Conservation (phyloP, 2,329 filamentous ascomycete species). For the Epichloe sp. region DNA sequence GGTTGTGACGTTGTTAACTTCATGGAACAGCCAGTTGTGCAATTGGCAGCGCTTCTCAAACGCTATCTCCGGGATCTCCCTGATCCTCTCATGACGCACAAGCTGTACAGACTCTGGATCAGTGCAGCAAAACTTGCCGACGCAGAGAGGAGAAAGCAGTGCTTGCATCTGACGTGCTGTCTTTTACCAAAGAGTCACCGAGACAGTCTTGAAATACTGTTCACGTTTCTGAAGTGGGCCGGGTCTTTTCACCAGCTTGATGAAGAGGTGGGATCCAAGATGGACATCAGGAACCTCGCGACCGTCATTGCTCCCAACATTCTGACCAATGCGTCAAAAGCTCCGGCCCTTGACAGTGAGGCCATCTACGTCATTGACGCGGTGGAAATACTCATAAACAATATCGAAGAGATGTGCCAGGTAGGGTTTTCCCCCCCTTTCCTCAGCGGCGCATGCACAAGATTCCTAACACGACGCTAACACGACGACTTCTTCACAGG, state of each 20-base stretch:
- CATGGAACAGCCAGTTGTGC: conserved; percentile 79
- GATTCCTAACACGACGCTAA: neutral
- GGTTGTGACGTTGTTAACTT: conserved; percentile 79
- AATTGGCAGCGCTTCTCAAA: conserved; percentile 86
- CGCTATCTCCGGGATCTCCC: conserved; percentile 86
- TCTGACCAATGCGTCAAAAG: conserved; percentile 57
- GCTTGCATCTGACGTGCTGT: conserved; percentile 84
- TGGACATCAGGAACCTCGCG: conserved; percentile 95
- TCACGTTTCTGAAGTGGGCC: conserved; percentile 94
- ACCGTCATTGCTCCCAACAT: conserved; percentile 97
- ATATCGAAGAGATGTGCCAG: conserved; percentile 94
- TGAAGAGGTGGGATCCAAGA: conserved; percentile 93
- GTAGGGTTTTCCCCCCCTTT: conserved; percentile 39
- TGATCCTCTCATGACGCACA: conserved; percentile 88
- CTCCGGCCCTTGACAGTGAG: conserved; percentile 61
- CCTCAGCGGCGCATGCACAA: neutral
- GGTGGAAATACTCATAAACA: conserved; percentile 79
- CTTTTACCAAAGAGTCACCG: conserved; percentile 83
- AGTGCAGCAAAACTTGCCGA: conserved; percentile 79
- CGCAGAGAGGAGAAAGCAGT: conserved; percentile 65
- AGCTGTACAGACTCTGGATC: conserved; percentile 84
- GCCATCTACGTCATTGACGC: conserved; percentile 90
- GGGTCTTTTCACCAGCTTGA: conserved; percentile 95
- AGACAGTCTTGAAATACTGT: conserved; percentile 88
- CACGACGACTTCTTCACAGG: conserved; percentile 35